These are phyloP conservation scores for Blepharisma stoltei DNA, from an alignment of 73 alveolate genomes.

Conservation along the genomic window DNA sequence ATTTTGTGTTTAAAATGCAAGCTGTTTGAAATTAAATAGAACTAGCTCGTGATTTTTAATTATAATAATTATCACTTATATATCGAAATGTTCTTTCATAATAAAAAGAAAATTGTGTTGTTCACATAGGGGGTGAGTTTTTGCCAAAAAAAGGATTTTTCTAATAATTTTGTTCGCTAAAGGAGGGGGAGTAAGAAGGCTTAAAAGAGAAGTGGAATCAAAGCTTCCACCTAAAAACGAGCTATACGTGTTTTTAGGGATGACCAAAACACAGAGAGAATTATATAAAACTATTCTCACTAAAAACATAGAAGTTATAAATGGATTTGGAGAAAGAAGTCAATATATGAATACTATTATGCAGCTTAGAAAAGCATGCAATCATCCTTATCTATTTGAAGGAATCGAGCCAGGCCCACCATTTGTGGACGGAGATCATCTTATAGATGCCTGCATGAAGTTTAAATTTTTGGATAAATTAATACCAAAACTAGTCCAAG, in stretches of 20 bases:
- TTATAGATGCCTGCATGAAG: constrained; percentile 39
- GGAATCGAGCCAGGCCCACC: constrained; percentile 44
- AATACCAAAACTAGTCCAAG: constrained; percentile 53
- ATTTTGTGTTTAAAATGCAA: too few species aligned
- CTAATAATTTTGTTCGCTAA: too few species aligned
- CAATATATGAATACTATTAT: constrained; percentile 63
- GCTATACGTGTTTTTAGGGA: constrained; percentile 85
- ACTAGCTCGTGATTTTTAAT: too few species aligned
- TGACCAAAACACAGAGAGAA: constrained; percentile 81
- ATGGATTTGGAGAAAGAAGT: constrained; percentile 30
- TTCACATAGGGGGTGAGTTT: too few species aligned
- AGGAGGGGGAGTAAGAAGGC: constrained; percentile 91
- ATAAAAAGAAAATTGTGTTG: too few species aligned
- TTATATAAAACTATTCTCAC: constrained; percentile 89
- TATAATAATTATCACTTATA: too few species aligned
- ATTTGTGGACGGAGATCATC: constrained; percentile 72
- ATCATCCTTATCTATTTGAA: constrained; percentile 81
- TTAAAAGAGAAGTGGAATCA: constrained; percentile 85
- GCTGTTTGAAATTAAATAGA: too few species aligned
- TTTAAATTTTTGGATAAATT: constrained; percentile 37
- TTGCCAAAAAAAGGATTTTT: too few species aligned
- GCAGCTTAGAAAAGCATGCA: constrained; percentile 88
- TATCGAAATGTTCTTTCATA: too few species aligned
- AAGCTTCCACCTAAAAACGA: constrained; percentile 92
- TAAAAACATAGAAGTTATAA: constrained; percentile 79